Base-by-base conservation (phyloP, 2,329 filamentous ascomycete genomes). In the Dactylellina parvicollis region DNA sequence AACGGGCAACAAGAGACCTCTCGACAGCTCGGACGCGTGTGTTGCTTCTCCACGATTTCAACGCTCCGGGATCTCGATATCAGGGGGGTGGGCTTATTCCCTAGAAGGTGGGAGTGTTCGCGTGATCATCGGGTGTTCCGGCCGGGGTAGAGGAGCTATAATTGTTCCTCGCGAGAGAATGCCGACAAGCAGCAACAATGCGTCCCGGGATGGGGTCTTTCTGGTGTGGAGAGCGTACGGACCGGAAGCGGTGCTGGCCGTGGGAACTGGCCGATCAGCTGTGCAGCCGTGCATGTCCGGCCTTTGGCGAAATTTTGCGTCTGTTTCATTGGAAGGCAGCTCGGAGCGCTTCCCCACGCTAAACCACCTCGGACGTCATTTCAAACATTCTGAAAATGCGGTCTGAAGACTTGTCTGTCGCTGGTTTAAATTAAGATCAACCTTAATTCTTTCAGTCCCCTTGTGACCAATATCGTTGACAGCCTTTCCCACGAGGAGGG, bases 231-330 rank as follows among this genome's bases (percentile, higher is more conserved):
- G 24, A 28, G 36, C 56, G 30, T 32, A 66, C 69, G 69, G 69
- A 73, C 60, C 69, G 52, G 69, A 61, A 73, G 54, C 69, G 69
- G 60, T 46, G 60, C 52, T 61, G 54, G 54, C 30, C 22, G 69
- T 73, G 69, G 69, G 69, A 73, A 73, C 69, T 73, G 69, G 52
- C 69, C 69, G 69, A 73, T 61, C 57, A 66, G 69, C 52, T 59
- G 47, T 34, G 9, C 28, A 8, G n/a, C 34, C 54, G 47, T 34
- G 9, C 28, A 8, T n/a, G 26, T 24, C 50, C 69, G 60, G 69
- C 10, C 69, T 60, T 60, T 73, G 59, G 69, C 69, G 69, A 73
- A 34, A 28, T 28, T 61, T 73, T 73, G 67, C 24, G 67, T 38
- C 18, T 34, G 50, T 64, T 62, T 56, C 36, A 60, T 65, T 73